Evolutionary conservation across 2,329 filamentous ascomycete genomes (phyloP).

Genomic region (Venturia effusa): DNA sequence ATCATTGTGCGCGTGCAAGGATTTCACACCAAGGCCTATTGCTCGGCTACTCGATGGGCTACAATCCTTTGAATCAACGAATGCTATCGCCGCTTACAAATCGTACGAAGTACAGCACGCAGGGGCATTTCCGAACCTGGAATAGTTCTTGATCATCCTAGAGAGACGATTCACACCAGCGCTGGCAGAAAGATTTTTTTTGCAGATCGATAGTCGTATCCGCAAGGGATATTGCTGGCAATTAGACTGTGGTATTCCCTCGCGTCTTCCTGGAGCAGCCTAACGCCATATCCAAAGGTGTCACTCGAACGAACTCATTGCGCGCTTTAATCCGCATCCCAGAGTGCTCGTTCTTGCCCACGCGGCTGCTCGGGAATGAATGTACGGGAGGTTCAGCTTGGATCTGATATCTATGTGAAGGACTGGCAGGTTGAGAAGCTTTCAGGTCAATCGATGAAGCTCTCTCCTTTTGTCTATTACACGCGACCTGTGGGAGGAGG

Average conservation of each 20-base stretch:
- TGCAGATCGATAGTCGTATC: conserved; percentile 6
- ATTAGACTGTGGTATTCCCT: conserved; percentile 6
- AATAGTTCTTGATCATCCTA: not conserved
- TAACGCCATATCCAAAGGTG: not conserved
- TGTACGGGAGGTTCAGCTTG: not conserved
- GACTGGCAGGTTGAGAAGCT: conserved; percentile 1
- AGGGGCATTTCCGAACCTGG: not conserved
- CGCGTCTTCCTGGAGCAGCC: conserved; percentile 3
- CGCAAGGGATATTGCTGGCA: not conserved
- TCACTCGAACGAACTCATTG: not conserved
- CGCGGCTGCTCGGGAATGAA: not conserved
- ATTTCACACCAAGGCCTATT: not conserved
- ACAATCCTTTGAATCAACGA: not conserved
- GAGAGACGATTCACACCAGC: not conserved
- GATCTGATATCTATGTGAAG: conserved; percentile 2
- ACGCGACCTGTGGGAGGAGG: conserved; percentile 5
- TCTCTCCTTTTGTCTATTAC: too few relatives aligned
- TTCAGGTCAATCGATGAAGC: too few relatives aligned
- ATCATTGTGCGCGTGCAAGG: conserved; percentile 5
- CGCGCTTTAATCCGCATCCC: conserved; percentile 1
- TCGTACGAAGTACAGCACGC: not conserved
- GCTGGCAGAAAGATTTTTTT: not conserved
- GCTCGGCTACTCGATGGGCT: not conserved
- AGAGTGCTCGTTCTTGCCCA: not conserved
- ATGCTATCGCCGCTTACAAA: not conserved